Base-by-base conservation (phyloP, 2,329 filamentous ascomycete species). In the Fusarium chuoi region DNA sequence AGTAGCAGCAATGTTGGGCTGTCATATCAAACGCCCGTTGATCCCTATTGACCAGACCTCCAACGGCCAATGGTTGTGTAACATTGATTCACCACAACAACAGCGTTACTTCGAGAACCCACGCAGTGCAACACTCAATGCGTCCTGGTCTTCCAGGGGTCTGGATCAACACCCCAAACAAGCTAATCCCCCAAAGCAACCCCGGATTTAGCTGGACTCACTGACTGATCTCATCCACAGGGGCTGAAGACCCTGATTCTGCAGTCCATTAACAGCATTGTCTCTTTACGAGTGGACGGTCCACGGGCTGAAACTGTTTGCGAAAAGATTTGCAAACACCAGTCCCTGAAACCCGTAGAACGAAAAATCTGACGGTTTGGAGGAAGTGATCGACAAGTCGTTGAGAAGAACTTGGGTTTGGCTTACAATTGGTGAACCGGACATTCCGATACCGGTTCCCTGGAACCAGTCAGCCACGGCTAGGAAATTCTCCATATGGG, bases 131-230 rank as follows among this genome's bases (percentile, higher is more conserved):
- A 61, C 48, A 38, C 22, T 24, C 33, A 45, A 38, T 58, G 24
- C 48, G 24, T 26, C 51, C 28, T 35, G 65, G 42, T 14, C 41
- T 22, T 36, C 62, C 30, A 39, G 62, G 65, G 62, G 51, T 59
- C 57, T 44, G 45, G 38, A 35, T 26, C 35, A 41, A 26, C 44
- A 62, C 36, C 26, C 42, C 48, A 45, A 58, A 46, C 55, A 62
- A 33, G 57, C 62, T 18, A 36, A 46, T 45, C 18, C 71, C 61
- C 61, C 70, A 66, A 68, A 65, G 55, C 35, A 39, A 65, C 71
- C 71, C 71, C 71, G 39, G 71, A 75, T 74, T 74, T 44, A 6
- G 51, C 22, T 59, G 52, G 42, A 42, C 44, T 66, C 26, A 11
- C 52, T 62, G 62, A 35, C 30, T 51, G 49, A 72, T 68, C 67